Evolutionary conservation across 495 filamentous ascomycete species (phyloP).

Genomic region (Lichina pygmaea): DNA sequence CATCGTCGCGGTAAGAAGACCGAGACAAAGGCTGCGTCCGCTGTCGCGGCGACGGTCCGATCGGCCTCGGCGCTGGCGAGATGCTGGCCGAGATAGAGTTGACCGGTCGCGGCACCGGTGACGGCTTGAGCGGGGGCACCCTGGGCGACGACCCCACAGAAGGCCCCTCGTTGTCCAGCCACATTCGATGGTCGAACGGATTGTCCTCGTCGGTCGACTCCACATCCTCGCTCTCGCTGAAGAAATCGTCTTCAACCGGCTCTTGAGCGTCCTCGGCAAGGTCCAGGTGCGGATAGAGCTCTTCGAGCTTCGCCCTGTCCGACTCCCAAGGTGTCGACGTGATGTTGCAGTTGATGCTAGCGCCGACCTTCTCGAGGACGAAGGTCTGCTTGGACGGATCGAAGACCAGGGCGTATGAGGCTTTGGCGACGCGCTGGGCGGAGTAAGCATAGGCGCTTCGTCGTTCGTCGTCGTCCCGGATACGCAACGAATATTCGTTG

Average conservation of each 20-base stretch:
- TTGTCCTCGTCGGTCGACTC: slow-evolving; percentile 3
- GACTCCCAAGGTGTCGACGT: slow-evolving; percentile 4
- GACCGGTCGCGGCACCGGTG: not conserved
- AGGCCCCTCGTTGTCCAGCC: slow-evolving; percentile 1
- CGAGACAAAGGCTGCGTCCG: too few species aligned
- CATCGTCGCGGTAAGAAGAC: too few species aligned
- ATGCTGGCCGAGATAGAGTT: not conserved
- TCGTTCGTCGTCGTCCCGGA: slow-evolving; percentile 2
- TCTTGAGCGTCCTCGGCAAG: not conserved
- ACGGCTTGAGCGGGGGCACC: not conserved
- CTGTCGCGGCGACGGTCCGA: too few species aligned
- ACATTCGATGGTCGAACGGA: slow-evolving; percentile 5
- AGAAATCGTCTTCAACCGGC: slow-evolving; percentile 4
- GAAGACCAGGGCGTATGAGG: slow-evolving; percentile 3
- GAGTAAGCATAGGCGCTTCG: slow-evolving; percentile 1
- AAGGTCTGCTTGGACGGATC: slow-evolving; percentile 3
- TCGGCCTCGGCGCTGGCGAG: too few species aligned
- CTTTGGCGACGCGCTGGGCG: not conserved
- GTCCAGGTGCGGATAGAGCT: slow-evolving; percentile 4
- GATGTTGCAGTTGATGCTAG: slow-evolving; percentile 5
- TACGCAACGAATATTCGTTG: not conserved
- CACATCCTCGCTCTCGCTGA: slow-evolving; percentile 2
- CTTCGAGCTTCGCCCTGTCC: slow-evolving; percentile 1
- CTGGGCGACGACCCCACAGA: not conserved
- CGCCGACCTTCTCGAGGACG: slow-evolving; percentile 3